Percentiles rank a stretch among this genome's conserved stretches.
These are phyloP conservation scores for Vitis amurensis DNA, from an alignment of 164 flowering plant genomes.

Conservation along the genomic window DNA sequence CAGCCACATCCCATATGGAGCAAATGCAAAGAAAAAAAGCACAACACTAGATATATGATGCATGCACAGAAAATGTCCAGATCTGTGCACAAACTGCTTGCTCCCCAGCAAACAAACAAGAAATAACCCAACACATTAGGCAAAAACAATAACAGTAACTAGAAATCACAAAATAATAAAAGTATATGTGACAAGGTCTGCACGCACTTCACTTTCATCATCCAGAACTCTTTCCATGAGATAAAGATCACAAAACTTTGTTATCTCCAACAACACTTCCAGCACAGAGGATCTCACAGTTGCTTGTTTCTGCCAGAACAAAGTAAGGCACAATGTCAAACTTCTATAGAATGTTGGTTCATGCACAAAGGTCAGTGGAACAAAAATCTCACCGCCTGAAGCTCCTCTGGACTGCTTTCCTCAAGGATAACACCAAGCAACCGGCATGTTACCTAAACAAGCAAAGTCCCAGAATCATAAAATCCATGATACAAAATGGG, in stretches of 20 bases:
- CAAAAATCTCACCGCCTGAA: constrained; percentile 50
- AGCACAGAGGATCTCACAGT: constrained; percentile 85
- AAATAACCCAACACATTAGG: neutral
- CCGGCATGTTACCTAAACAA: constrained; percentile 76
- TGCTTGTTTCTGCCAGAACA: constrained; percentile 61
- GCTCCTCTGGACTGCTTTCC: constrained; percentile 87
- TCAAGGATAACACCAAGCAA: constrained; percentile 90
- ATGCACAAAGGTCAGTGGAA: neutral
- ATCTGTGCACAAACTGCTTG: neutral
- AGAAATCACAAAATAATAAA: neutral
- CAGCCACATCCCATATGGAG: no score
- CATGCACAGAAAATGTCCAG: neutral
- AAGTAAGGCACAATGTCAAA: constrained; percentile 8
- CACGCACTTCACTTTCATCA: constrained; percentile 84
- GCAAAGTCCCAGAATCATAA: neutral
- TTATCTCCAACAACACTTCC: constrained; percentile 86
- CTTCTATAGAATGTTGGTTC: neutral
- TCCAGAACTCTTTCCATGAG: constrained; percentile 97
- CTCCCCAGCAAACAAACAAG: neutral
- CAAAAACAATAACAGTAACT: neutral
- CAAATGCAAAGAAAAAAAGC: no score
- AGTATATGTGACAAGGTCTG: constrained; percentile 8
- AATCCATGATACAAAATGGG: neutral
- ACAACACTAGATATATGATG: neutral
- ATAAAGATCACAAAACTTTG: constrained; percentile 90